Base-by-base conservation (phyloP, 352 stramenopile genomes). In the Phytopythium helicoides region DNA sequence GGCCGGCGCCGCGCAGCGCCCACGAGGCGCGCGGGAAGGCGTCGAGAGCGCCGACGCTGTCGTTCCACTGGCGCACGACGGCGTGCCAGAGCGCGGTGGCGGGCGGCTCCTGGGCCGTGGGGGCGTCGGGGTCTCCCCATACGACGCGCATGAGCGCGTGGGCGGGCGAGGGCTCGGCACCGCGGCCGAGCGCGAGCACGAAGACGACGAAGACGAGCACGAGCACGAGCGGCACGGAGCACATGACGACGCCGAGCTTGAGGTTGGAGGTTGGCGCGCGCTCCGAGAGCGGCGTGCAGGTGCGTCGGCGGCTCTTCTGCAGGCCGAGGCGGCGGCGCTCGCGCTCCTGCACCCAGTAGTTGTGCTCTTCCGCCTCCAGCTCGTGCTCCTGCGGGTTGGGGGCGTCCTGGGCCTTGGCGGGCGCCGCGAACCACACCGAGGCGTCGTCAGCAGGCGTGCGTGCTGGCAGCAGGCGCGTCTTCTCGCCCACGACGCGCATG, bases 301-400 rank as follows among this genome's bases (percentile, higher is more conserved):
- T 76, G 40, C 60, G 64, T 16, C 64, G 60, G 54, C 67, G 59
- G 53, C 64, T 73, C 38, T 54, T 59, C 11, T 50, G 52, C 12
- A 73, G 47, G 3, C 66, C 62, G 3, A 65, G 59, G 3, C 73
- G 71, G 46, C 80, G 74, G 12, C 73, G 64, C 52, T 87, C 76
- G 35, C 83, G 74, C 58, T 92, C 76, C 46, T 83, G 78, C 46
- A 86, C 74, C 81, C 81, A 92, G 64, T 92, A 87, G 52, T 84
- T 88, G 58, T 82, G 68, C 22, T 83, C 66, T 38, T 64, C 63
- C 35, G 44, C 52, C 26, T 46, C 50, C 39, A 47, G 39, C 42
- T 58, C 52, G 53, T 63, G 58, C 54, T 77, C 70, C 48, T 75
- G 61, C 19, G 60, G 60, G 23, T 73, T 75, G 7, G 56, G 33